Base-by-base conservation (phyloP, 441 rosid species). In the Arabidopsis lyrata region DNA sequence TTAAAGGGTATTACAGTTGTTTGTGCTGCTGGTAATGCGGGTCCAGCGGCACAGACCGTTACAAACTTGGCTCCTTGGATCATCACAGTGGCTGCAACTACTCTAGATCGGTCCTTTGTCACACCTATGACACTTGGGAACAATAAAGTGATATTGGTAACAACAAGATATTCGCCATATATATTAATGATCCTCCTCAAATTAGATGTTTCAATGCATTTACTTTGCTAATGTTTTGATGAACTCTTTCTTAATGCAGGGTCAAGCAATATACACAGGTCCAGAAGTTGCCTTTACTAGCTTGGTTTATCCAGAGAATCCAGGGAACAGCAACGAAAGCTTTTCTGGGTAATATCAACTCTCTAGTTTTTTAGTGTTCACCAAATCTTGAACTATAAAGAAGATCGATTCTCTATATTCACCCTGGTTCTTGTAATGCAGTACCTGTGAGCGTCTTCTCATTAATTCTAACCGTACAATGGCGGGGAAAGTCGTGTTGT, bases 401-500 rank as follows among this genome's bases (percentile, higher is more conserved):
- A 38, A 38, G 5, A 9, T 66, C 60, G 13, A 10, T 63, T 7
- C 44, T 41, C 44, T 73, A 8, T 34, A 8, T 2, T 24, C 1
- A 11, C 14, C 3, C 5, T 73, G 61, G 24, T 16, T 73, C 50
- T 56, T 64, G 36, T 29, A 54, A 82, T 87, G 84, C 29, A 80
- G 87, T 4, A 44, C 29, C 1, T 84, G 85, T 48, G 82, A 84
- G 32, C 11, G 0, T 45, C 85, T 84, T 9, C 11, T 44, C 2
- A 15, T 79, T 38, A 78, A 77, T 61, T 16, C 69, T 5, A 54
- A 68, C 22, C 57, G 62, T 48, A 57, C 72, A 24, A 72, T 78
- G 70, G 80, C 27, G 12, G 84, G 85, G 15, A 84, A 80, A 72
- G 84, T 84, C 6, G 85, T 82, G 32, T 64, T 84, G 31, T 82